These are phyloP conservation scores for Myriosclerotinia duriaeana DNA, from an alignment of 2,329 filamentous ascomycete genomes.

Conservation along the genomic window DNA sequence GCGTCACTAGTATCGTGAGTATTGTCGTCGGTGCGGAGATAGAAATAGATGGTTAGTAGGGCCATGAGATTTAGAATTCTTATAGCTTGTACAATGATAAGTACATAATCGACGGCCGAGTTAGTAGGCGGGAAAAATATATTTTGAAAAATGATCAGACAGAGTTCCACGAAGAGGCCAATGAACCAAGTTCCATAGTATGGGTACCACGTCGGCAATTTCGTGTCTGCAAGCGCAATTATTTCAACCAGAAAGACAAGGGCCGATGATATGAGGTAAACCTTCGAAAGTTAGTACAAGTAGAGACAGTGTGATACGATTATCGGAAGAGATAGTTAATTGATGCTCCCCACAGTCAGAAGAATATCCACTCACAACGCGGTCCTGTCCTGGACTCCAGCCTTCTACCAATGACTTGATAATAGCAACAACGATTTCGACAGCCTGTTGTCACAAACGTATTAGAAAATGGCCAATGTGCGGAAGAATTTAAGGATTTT, in stretches of 20 bases:
- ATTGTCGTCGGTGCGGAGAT: slow-evolving; percentile 35
- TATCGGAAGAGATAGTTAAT: neutral
- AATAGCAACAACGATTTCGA: slow-evolving; percentile 37
- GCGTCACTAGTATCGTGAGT: slow-evolving; percentile 48
- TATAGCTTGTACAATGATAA: slow-evolving; percentile 34
- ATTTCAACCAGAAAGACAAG: slow-evolving; percentile 64
- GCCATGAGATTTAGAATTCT: slow-evolving; percentile 41
- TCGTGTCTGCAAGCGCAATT: slow-evolving; percentile 52
- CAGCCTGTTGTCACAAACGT: slow-evolving; percentile 42
- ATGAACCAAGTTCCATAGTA: slow-evolving; percentile 63
- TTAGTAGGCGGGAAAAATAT: slow-evolving; percentile 29
- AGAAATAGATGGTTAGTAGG: slow-evolving; percentile 41
- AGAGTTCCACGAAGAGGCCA: slow-evolving; percentile 56
- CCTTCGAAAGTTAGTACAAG: slow-evolving; percentile 36
- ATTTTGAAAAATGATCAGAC: slow-evolving; percentile 45
- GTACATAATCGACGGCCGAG: slow-evolving; percentile 33
- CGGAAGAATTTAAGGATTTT: neutral
- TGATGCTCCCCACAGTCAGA: neutral
- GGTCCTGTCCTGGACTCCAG: slow-evolving; percentile 37
- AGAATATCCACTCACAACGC: slow-evolving; percentile 33
- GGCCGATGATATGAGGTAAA: slow-evolving; percentile 61
- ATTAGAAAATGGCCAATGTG: slow-evolving; percentile 21
- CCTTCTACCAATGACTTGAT: slow-evolving; percentile 30
- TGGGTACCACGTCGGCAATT: slow-evolving; percentile 59
- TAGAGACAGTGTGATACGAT: neutral